Evolutionary conservation across 805 yeast species (phyloP), one percentile per base, ranked within the genome.

Genomic region (Brettanomyces sp.): DNA sequence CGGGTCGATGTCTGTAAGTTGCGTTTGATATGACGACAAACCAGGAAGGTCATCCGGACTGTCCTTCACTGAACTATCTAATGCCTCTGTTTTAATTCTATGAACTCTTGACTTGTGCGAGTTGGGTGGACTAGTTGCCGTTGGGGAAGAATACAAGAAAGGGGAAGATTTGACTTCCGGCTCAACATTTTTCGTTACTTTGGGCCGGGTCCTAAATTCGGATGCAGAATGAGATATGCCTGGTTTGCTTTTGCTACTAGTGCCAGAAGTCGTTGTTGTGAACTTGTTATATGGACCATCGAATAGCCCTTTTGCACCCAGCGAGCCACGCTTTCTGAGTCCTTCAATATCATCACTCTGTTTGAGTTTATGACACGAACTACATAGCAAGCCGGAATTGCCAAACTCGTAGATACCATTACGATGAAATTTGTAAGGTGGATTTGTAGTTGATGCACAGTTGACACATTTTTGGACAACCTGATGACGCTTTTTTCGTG

Each of bases 381-480:
- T 23, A 46, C 68, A 64, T 33, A 64, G 48, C n/a, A 55, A 50
- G 1, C 68, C 68, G 2, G 67, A 53, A 49, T 64, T 64, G 9
- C 64, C 67, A 43, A 56, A 56, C 48, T 63, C 64, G 42, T 60
- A 64, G 6, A 63, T 55, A 2, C 68, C 68, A 23, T 58, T 63
- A 30, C 53, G 56, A 47, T 59, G 56, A 41, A 56, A 64, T 46
- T 56, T 64, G 50, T 57, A 64, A 13, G 66, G 66, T 4, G 62
- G 64, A 43, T 56, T 49, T 3, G 58, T 45, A 1, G 48, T 49
- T 7, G 60, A 52, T 3, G 58, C 50, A 49, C 68, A 64, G 46
- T 64, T 64, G 37, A 64, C 51, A 46, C 68, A 64, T 42, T 52
- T 54, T 39, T 49, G 55, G 13, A 46, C 42, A 22, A 45, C n/a